Base-by-base conservation (phyloP, 179 eudicot genomes). In the Spinacia oleracea region DNA sequence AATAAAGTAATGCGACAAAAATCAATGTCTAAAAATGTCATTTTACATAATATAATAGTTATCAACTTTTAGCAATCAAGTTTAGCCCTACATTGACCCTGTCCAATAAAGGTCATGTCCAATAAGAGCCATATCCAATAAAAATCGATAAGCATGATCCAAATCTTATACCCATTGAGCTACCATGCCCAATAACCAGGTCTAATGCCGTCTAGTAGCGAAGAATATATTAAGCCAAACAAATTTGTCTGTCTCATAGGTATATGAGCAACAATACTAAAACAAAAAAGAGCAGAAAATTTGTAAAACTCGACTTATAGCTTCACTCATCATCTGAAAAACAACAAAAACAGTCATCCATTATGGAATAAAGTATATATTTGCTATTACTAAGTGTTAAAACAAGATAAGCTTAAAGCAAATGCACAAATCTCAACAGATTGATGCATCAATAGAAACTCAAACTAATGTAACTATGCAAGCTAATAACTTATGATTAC, bases 341-440 rank as follows among this genome's bases (percentile, higher is more conserved):
- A 32, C 46, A 31, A 27, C 43, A 38, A 43, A 34, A 55, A 43
- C 25, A 63, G 38, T 48, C 25, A 74, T 51, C 18, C 32, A 46
- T 34, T 60, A 71, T 15, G 60, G 29, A 40, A 38, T 38, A 53
- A n/a, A n/a, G n/a, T 23, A 10, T 64, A 70, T 40, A 31, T 55
- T 55, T 76, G 46, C 25, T 64, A 31, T 12, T 29, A 50, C 29
- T 5, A 7, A 46, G 46, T 72, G 59, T 69, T 62, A 1, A 1
- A 70, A 73, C 40, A 50, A 51, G 60, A 77, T 32, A 65, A 77
- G 77, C 81, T 35, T 50, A 51, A 50, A 62, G 75, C 72, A 72
- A 73, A 67, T 82, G 72, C 74, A 75, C 16, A 43, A 72, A 35
- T 58, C 60, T 77, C 46, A 23, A 63, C 32, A 27, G 58, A 45